These are phyloP conservation scores for Medicago ruthenica DNA, from an alignment of 306 rosid species.

Conservation along the genomic window DNA sequence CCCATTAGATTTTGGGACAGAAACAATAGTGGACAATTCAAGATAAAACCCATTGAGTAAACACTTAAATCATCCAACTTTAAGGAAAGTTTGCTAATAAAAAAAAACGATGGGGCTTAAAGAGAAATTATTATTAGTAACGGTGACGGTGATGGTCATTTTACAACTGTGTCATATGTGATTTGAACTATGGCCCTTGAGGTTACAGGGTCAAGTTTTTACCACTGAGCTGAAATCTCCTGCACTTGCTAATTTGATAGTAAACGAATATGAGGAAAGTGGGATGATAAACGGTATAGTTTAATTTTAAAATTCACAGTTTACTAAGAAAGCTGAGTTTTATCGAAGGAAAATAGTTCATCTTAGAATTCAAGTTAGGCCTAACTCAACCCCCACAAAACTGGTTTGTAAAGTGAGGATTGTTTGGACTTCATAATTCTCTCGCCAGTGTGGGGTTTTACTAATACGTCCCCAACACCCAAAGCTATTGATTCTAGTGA, in stretches of 20 bases:
- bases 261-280: background rate
- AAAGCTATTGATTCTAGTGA: background rate
- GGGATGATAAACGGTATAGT: background rate
- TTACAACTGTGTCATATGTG: background rate
- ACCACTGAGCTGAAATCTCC: background rate
- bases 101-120: background rate
- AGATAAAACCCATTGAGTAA: background rate
- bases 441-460: background rate
- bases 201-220: background rate
- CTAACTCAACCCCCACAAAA: background rate
- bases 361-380: background rate
- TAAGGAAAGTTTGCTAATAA: constrained; percentile 1
- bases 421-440: background rate
- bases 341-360: constrained; percentile 17
- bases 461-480: background rate
- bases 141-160: background rate
- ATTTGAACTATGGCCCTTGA: background rate
- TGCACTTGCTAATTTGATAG: background rate
- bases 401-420: background rate
- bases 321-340: constrained; percentile 30
- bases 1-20: no score
- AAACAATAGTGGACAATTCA: constrained; percentile 14
- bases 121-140: background rate
- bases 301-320: constrained; percentile 14
- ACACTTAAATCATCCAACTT: constrained; percentile 25